phyloP scores from a whole-genome alignment of 805 yeast species.

The Tetrapisispora iriomotensis region DNA sequence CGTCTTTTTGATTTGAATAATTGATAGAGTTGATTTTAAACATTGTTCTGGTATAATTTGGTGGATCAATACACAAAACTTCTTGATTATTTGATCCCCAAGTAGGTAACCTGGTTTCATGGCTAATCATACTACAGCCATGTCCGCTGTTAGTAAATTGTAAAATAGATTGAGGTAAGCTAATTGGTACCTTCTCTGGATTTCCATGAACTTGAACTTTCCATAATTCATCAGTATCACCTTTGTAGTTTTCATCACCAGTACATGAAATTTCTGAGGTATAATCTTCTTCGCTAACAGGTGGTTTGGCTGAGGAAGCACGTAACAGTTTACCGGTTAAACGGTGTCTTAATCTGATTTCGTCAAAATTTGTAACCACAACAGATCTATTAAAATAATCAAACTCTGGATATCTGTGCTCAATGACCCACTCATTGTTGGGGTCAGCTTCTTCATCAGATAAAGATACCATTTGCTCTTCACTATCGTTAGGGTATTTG shows the following conservation, averaged over 20 bases:
- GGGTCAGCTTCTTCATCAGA: slow-evolving; percentile 47
- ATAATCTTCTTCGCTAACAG: slow-evolving; percentile 84
- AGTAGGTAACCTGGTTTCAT: slow-evolving; percentile 60
- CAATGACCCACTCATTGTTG: slow-evolving; percentile 70
- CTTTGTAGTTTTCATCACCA: slow-evolving; percentile 52
- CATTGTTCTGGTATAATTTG: slow-evolving; percentile 24
- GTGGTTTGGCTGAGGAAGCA: slow-evolving; percentile 65
- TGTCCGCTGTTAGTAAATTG: slow-evolving; percentile 58
- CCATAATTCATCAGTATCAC: slow-evolving; percentile 65
- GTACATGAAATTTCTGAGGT: slow-evolving; percentile 70
- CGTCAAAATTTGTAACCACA: slow-evolving; percentile 43
- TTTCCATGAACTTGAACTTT: slow-evolving; percentile 42
- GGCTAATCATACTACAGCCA: slow-evolving; percentile 65
- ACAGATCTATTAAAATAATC: slow-evolving; percentile 6
- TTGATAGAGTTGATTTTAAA: background rate
- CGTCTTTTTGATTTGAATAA: background rate
- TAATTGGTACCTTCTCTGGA: slow-evolving; percentile 37
- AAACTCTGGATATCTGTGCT: slow-evolving; percentile 21
- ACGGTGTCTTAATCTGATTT: slow-evolving; percentile 61
- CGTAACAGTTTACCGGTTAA: slow-evolving; percentile 58
- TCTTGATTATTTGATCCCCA: slow-evolving; percentile 86
- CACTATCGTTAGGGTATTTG: slow-evolving; percentile 54
- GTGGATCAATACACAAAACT: slow-evolving; percentile 73
- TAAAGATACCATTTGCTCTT: slow-evolving; percentile 72
- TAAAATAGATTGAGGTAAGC: slow-evolving; percentile 57